Evolutionary conservation across 768 basidiomycete species (phyloP).

Genomic region (Coprinopsis marcescibilis): DNA sequence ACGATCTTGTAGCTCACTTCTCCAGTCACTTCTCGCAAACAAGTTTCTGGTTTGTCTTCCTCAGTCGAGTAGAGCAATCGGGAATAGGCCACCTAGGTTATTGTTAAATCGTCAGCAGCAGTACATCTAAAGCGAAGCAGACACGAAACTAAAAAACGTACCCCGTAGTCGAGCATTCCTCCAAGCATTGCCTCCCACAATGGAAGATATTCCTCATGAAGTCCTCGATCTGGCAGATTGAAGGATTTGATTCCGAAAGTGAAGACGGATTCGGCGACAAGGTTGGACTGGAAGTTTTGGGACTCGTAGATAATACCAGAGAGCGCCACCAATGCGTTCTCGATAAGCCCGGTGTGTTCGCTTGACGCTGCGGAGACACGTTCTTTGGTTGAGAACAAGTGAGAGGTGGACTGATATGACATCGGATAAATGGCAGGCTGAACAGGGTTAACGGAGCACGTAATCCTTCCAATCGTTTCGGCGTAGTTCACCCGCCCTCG

Average conservation of each 20-base stretch:
- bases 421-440: slow-evolving; percentile 15
- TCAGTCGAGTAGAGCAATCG: slow-evolving; percentile 16
- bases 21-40: slow-evolving; percentile 13
- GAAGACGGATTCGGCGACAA: slow-evolving; percentile 5
- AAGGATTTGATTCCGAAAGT: slow-evolving; percentile 18
- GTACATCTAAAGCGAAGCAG: not conserved
- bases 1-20: slow-evolving; percentile 10
- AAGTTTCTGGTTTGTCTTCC: slow-evolving; percentile 10
- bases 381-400: not conserved
- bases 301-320: not conserved
- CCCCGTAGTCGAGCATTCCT: slow-evolving; percentile 17
- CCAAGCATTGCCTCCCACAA: slow-evolving; percentile 19
- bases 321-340: not conserved
- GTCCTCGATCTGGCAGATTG: slow-evolving; percentile 3
- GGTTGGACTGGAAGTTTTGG: not conserved
- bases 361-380: not conserved
- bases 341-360: slow-evolving; percentile 2
- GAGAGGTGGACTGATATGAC: slow-evolving; percentile 10
- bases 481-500: slow-evolving; percentile 8
- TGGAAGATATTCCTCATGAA: slow-evolving; percentile 9
- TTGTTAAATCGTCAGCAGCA: not conserved
- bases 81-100: slow-evolving; percentile 18
- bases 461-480: slow-evolving; percentile 13
- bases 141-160: not conserved
- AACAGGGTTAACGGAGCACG: slow-evolving; percentile 15